These are phyloP conservation scores for Gremmenia infestans DNA, from an alignment of 2,329 filamentous ascomycete genomes.

Conservation along the genomic window DNA sequence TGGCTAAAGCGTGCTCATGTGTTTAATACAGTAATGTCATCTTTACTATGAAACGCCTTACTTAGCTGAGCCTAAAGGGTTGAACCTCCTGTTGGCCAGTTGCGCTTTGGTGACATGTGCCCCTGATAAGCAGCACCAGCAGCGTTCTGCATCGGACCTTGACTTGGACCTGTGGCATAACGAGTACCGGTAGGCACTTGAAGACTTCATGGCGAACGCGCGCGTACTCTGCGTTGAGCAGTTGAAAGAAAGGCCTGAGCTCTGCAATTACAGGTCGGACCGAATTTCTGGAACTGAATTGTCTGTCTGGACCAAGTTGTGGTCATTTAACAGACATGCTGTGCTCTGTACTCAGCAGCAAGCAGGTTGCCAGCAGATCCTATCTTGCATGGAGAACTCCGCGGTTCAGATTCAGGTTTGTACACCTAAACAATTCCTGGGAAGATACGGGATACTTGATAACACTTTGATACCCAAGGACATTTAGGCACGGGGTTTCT, in stretches of 20 bases:
- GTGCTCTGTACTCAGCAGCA: neutral
- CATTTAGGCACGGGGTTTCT: too few relatives aligned
- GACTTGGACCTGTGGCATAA: neutral
- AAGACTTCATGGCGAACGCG: too few relatives aligned
- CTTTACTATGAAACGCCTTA: neutral
- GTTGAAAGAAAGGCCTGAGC: neutral
- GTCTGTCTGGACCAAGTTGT: neutral
- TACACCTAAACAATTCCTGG: neutral
- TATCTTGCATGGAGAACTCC: neutral
- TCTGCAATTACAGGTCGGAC: constrained; percentile 2
- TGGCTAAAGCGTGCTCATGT: neutral
- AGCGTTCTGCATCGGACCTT: neutral
- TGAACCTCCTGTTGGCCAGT: neutral
- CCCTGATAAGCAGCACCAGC: neutral
- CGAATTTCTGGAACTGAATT: constrained; percentile 1
- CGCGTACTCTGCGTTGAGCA: too few relatives aligned
- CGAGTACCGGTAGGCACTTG: too few relatives aligned
- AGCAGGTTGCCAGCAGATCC: neutral
- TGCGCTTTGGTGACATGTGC: too few relatives aligned
- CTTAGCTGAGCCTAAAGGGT: neutral
- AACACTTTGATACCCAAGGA: too few relatives aligned
- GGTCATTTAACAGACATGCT: neutral
- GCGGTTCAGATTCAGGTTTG: neutral
- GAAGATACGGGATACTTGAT: neutral
- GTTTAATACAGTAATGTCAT: neutral